phyloP scores from a whole-genome alignment of 257 asterid genomes.

The Nicotiana paniculata region DNA sequence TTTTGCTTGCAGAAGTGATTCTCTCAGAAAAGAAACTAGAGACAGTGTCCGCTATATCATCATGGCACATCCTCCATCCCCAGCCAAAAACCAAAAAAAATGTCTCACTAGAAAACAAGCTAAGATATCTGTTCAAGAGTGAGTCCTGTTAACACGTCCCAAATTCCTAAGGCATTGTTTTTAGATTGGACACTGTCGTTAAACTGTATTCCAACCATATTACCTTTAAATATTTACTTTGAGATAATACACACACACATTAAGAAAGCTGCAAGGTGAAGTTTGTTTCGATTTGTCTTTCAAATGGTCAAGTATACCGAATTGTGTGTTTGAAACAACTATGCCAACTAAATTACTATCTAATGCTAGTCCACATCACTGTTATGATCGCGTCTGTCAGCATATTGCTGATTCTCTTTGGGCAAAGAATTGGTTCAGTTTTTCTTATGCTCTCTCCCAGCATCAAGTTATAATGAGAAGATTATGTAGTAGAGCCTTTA shows the following conservation, averaged over 20 bases:
- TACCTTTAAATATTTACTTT: background rate
- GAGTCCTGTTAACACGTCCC: background rate
- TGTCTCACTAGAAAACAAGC: background rate
- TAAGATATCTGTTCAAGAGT: background rate
- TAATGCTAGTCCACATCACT: background rate
- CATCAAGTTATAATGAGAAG: background rate
- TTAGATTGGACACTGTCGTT: background rate
- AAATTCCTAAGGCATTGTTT: background rate
- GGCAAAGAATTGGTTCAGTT: background rate
- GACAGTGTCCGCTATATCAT: background rate
- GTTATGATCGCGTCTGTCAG: background rate
- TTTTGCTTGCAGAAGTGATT: background rate
- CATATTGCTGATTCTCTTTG: background rate
- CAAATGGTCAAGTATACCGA: background rate
- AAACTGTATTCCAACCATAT: background rate
- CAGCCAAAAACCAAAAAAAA: background rate
- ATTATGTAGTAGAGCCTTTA: background rate
- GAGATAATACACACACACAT: background rate
- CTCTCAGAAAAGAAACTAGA: background rate
- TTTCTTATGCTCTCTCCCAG: background rate
- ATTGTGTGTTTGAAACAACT: background rate
- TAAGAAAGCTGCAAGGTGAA: background rate
- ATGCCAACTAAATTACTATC: background rate
- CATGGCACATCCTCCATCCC: background rate
- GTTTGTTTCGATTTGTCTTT: background rate